Base-by-base conservation (phyloP, 2,329 filamentous ascomycete genomes). In the Aspergillus niger region DNA sequence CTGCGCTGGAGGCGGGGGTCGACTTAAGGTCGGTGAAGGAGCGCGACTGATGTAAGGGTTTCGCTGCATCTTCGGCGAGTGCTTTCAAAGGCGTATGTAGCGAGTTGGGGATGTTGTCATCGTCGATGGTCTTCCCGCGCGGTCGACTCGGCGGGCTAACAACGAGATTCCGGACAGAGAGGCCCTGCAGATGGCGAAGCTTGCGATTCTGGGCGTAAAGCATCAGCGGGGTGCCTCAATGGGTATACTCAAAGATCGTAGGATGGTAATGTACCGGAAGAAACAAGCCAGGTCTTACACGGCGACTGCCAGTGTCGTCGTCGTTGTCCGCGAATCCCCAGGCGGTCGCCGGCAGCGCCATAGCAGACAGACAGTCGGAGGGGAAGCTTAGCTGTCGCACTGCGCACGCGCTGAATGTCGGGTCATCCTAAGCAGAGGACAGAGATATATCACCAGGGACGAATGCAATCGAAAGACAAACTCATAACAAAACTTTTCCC, bases 141-240 rank as follows among this genome's bases (percentile, higher is more conserved):
- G 73, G 65, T 61, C 83, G 79, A 70, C 79, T 79, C 65, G 80
- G 79, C 60, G 81, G 81, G 24, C 81, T 81, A 66, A 97, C 88
- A 63, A 87, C 88, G 47, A 97, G 82, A 75, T 97, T 97, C 60
- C 94, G 91, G 55, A 97, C 80, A 58, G 91, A 94, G 68, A 98
- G 86, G 67, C 91, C 92, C 69, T 91, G 89, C 4, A 97, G 84
- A 80, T 97, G 93, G 57, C 94, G 88, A 56, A 98, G 83, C 75
- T 90, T 92, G 74, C 92, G 91, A 75, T 97, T 97, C 83, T 95
- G 68, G 3, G 11, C 24, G 15, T 10, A 26, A 44, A 20, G 15
- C 41, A 22, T 44, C 41, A 44, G 41, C 83, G 20, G 8, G 41
- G 15, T 8, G 6, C 36, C n/a, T 43, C 20, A 28, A 62, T 69